These are phyloP conservation scores for Hortaea werneckii DNA, from an alignment of 2,329 filamentous ascomycete species.

Conservation along the genomic window DNA sequence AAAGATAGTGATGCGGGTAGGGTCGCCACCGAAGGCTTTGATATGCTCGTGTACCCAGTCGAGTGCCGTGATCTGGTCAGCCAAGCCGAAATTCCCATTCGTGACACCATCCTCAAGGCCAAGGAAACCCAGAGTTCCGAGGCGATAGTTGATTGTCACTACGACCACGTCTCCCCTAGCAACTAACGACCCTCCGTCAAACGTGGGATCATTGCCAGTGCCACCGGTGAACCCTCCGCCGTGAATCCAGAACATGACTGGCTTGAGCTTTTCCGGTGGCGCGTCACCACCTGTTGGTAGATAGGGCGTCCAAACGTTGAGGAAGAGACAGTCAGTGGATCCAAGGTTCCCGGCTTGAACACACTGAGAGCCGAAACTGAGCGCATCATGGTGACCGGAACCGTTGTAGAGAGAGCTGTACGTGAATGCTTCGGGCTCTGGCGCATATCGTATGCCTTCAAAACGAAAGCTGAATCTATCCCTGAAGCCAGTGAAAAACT, in stretches of 20 bases:
- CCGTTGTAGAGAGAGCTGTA: conserved; percentile 18
- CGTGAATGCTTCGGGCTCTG: conserved; percentile 35
- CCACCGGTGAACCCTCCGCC: conserved; percentile 35
- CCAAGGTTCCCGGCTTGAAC: conserved; percentile 9
- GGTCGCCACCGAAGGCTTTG: conserved; percentile 30
- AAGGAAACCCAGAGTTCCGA: conserved; percentile 48
- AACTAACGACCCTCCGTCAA: conserved; percentile 37
- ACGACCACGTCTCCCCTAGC: conserved; percentile 35
- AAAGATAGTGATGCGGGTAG: conserved; percentile 28
- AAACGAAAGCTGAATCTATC: conserved; percentile 43
- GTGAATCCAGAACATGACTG: conserved; percentile 40
- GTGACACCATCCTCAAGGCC: conserved; percentile 32
- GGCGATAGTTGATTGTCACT: conserved; percentile 53
- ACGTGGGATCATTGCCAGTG: conserved; percentile 34
- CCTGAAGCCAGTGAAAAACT: conserved; percentile 26
- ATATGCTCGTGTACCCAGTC: conserved; percentile 35
- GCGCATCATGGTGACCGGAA: conserved; percentile 8
- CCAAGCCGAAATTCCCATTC: conserved; percentile 51
- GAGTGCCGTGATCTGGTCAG: conserved; percentile 51
- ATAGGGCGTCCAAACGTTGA: conserved; percentile 32
- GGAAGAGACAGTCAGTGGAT: conserved; percentile 27
- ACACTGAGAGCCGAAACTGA: conserved; percentile 10
- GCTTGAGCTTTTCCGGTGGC: conserved; percentile 26
- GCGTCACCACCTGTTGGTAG: conserved; percentile 14
- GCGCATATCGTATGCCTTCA: conserved; percentile 39